Base-by-base conservation (phyloP, 1,139 yeast genomes). In the Geotrichum siamense region DNA sequence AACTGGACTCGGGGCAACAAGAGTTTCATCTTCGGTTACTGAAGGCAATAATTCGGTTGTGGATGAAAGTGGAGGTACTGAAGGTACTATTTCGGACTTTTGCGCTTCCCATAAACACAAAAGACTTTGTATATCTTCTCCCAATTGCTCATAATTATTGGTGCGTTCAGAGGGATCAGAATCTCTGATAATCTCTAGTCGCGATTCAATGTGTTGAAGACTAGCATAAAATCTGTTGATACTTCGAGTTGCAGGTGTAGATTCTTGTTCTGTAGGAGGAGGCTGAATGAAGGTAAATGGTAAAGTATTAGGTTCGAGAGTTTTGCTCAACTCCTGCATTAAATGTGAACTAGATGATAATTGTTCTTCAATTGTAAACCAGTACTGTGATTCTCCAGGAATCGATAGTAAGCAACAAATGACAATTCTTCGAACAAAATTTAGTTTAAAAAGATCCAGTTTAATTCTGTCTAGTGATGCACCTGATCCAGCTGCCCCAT, bases 331-430 rank as follows among this genome's bases (percentile, higher is more conserved):
- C 21, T 33, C 26, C 8, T 19, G 10, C 26, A 21, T 21, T 21
- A 33, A 21, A 10, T 4, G 12, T 6, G 19, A 10, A n/a, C 13
- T 21, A 3, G 26, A 20, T 3, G 19, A 25, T 5, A 33, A 16
- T 5, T 33, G 19, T 5, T 30, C 34, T 5, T 17, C 34, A n/a
- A 30, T 12, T 5, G 8, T 9, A n/a, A 9, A 15, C 34, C 34
- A 30, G 6, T 12, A 5, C 17, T 12, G 5, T n/a, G 34, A 30
- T 10, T 13, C 21, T 5, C 20, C 22, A 3, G 39, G 31, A 16
- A 28, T 55, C 1, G 75, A 66, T 35, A 72, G 51, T 26, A 71
- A 50, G 30, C 68, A 59, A 55, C 75, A 69, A 8, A 71, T 53
- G 29, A 68, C 53, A 13, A 69, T 63, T 6, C 73, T 58, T 37